Percentiles rank a stretch among this genome's conserved stretches.
phyloP scores from a whole-genome alignment of 2,329 filamentous ascomycete genomes.

The Exophiala sp. region DNA sequence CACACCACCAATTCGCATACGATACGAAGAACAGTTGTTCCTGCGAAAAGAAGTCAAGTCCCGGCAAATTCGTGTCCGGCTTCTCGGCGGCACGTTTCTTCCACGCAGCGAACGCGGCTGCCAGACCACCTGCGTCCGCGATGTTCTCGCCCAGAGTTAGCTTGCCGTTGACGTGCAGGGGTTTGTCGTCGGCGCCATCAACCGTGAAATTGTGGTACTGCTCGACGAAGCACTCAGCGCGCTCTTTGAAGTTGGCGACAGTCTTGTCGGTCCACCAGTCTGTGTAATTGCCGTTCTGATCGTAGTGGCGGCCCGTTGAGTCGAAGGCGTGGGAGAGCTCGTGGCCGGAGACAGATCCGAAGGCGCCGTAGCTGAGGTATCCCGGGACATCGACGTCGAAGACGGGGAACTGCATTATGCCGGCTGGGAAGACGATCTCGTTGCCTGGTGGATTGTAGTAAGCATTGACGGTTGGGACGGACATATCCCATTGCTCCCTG shows the following conservation, averaged over 20 bases:
- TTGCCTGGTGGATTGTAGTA: constrained; percentile 63
- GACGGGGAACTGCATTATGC: constrained; percentile 66
- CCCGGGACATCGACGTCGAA: constrained; percentile 62
- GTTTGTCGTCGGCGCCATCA: constrained; percentile 53
- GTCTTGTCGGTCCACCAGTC: constrained; percentile 66
- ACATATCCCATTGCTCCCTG: constrained; percentile 58
- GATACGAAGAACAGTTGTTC: constrained; percentile 69
- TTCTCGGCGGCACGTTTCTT: constrained; percentile 53
- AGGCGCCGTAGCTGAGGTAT: constrained; percentile 67
- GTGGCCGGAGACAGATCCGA: constrained; percentile 65
- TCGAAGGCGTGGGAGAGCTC: constrained; percentile 70
- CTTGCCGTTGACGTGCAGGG: constrained; percentile 58
- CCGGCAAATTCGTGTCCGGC: constrained; percentile 56
- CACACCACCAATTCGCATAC: constrained; percentile 65
- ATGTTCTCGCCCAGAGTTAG: constrained; percentile 68
- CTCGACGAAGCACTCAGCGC: constrained; percentile 64
- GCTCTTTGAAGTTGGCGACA: constrained; percentile 55
- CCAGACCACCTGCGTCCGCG: constrained; percentile 65
- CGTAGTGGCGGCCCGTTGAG: constrained; percentile 61
- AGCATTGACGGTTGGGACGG: constrained; percentile 61
- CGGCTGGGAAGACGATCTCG: constrained; percentile 66
- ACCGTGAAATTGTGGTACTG: constrained; percentile 63
- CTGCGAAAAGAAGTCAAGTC: constrained; percentile 59
- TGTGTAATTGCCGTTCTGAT: constrained; percentile 61
- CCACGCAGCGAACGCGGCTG: constrained; percentile 64